Evolutionary conservation across 2,329 filamentous ascomycete genomes (phyloP).

Genomic region (Boeremia exigua): DNA sequence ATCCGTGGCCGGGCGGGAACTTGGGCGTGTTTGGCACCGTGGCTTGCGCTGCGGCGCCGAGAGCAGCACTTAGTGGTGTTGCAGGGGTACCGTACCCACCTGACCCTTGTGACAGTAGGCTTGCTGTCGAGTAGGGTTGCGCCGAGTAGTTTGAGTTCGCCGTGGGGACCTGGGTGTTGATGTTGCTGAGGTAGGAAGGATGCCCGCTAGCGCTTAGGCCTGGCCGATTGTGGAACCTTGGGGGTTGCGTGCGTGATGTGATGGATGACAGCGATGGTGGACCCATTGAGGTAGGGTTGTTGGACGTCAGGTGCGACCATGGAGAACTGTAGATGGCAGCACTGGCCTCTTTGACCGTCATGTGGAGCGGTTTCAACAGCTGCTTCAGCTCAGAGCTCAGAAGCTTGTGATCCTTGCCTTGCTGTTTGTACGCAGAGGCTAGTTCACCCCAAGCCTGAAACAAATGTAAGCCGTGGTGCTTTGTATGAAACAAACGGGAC

Average conservation of each 20-base stretch:
- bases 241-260: conserved; percentile 44
- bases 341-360: conserved; percentile 79
- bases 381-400: conserved; percentile 71
- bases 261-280: conserved; percentile 44
- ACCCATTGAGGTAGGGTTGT: conserved; percentile 34
- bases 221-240: conserved; percentile 37
- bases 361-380: conserved; percentile 80
- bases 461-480: conserved; percentile 40
- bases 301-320: conserved; percentile 63
- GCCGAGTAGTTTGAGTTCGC: conserved; percentile 37
- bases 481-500: conserved; percentile 18
- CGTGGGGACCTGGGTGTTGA: conserved; percentile 45
- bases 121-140: conserved; percentile 35
- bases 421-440: conserved; percentile 51
- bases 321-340: conserved; percentile 72
- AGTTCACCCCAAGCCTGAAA: conserved; percentile 70
- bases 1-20: conserved; percentile 26
- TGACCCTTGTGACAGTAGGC: conserved; percentile 37
- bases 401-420: conserved; percentile 53
- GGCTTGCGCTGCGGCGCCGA: conserved; percentile 88
- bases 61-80: conserved; percentile 85
- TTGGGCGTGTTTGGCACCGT: conserved; percentile 72
- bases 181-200: conserved; percentile 41
- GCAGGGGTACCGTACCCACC: conserved; percentile 68
- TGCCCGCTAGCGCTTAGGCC: conserved; percentile 31